Conservation (phyloP, 805 yeast genomes). For the Metschnikowia lochheadii region DNA sequence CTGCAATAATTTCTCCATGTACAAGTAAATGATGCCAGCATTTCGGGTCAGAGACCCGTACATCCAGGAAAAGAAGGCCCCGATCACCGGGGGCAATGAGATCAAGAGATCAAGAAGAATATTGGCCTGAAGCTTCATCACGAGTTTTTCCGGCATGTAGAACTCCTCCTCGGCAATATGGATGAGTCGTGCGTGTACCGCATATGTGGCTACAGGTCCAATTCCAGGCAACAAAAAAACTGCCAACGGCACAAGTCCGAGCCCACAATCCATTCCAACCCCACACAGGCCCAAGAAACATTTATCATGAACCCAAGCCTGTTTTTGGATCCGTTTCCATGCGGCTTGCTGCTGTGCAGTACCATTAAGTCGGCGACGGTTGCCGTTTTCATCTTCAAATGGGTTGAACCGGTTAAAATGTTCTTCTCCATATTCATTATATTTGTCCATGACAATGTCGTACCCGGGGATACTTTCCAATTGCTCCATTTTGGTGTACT, state of each 20-base stretch:
- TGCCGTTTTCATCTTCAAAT: conserved; percentile 55
- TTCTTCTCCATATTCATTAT: conserved; percentile 67
- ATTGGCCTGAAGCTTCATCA: conserved; percentile 72
- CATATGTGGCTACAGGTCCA: conserved; percentile 84
- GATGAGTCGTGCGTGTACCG: conserved; percentile 66
- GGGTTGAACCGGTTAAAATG: conserved; percentile 64
- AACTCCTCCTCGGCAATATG: conserved; percentile 54
- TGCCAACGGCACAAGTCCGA: conserved; percentile 74
- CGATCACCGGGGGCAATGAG: conserved; percentile 76
- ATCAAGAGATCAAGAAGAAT: conserved; percentile 70
- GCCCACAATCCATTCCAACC: conserved; percentile 62
- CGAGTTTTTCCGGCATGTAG: conserved; percentile 52
- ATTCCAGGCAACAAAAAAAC: conserved; percentile 65
- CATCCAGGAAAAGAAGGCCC: conserved; percentile 74
- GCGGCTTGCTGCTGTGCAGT: conserved; percentile 39
- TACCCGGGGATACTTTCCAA: conserved; percentile 48
- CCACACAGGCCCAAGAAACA: conserved; percentile 75
- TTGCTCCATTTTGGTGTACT: conserved; percentile 11
- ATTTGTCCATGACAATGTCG: conserved; percentile 49
- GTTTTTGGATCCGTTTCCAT: conserved; percentile 70
- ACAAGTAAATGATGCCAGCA: conserved; percentile 67
- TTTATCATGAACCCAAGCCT: conserved; percentile 86
- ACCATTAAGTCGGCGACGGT: conserved; percentile 57
- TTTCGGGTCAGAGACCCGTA: conserved; percentile 85
- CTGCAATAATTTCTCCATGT: conserved; percentile 8